Evolutionary conservation across 768 basidiomycete genomes (phyloP).

Genomic region (Lyophyllum semitale): DNA sequence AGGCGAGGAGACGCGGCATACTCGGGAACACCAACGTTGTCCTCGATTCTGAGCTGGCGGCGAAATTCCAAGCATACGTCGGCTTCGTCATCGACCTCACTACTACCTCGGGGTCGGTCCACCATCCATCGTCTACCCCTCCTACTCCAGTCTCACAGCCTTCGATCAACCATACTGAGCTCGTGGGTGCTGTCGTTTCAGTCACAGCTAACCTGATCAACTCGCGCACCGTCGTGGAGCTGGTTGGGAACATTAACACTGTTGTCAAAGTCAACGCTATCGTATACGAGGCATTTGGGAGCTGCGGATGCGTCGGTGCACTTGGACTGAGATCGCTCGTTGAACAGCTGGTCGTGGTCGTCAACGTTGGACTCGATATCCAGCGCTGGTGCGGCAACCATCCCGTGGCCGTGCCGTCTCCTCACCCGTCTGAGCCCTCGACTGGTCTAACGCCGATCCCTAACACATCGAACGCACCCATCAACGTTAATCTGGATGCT

Average conservation of each 20-base stretch:
- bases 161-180: slow-evolving; percentile 14
- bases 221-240: slow-evolving; percentile 22
- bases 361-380: slow-evolving; percentile 14
- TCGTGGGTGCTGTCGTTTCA: slow-evolving; percentile 20
- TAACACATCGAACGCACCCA: slow-evolving; percentile 4
- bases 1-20: slow-evolving; percentile 10
- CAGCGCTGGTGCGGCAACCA: slow-evolving; percentile 17
- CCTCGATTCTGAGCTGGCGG: slow-evolving; percentile 19
- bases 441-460: background rate
- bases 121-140: background rate
- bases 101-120: background rate
- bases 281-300: slow-evolving; percentile 15
- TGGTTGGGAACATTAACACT: slow-evolving; percentile 19
- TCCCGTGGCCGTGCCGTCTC: slow-evolving; percentile 3
- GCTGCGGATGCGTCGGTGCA: slow-evolving; percentile 28
- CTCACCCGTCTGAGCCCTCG: background rate
- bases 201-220: slow-evolving; percentile 21
- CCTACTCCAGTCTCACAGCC: slow-evolving; percentile 4
- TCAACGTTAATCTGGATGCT: slow-evolving; percentile 12
- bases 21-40: slow-evolving; percentile 1
- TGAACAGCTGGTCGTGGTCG: slow-evolving; percentile 20
- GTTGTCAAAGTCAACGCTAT: slow-evolving; percentile 22
- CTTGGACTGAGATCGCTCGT: too few relatives aligned
- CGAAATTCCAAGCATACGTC: slow-evolving; percentile 19
- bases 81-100: slow-evolving; percentile 22